Percentiles rank a stretch among this genome's conserved stretches.
Evolutionary conservation across 163 green algal genomes (phyloP).

Genomic region (Chloroidium sp.): DNA sequence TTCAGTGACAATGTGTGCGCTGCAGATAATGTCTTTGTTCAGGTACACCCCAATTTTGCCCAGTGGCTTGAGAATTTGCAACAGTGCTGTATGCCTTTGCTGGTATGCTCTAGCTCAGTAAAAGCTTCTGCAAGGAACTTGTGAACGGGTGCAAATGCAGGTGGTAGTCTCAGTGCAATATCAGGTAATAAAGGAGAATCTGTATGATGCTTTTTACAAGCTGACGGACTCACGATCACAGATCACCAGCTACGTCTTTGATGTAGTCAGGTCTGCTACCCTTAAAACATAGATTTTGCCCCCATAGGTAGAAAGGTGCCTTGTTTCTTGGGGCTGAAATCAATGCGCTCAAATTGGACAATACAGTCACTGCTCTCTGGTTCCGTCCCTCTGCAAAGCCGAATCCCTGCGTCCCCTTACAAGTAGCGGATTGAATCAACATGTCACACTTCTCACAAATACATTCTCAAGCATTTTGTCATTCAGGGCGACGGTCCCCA

Average conservation of each 20-base stretch:
- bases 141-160: constrained; percentile 33
- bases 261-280: constrained; percentile 59
- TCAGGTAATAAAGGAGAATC: constrained; percentile 44
- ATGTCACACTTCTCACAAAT: no score
- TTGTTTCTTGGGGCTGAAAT: no score
- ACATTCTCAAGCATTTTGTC: no score
- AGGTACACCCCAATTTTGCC: background rate
- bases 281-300: constrained; percentile 29
- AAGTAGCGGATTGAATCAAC: no score
- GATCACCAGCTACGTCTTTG: constrained; percentile 72
- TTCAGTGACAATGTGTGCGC: background rate
- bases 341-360: no score
- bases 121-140: constrained; percentile 45
- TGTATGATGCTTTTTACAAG: constrained; percentile 84
- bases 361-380: no score
- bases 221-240: constrained; percentile 78
- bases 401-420: no score
- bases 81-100: background rate
- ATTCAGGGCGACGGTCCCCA: constrained; percentile 51
- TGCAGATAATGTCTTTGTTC: background rate
- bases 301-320: no score
- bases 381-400: no score
- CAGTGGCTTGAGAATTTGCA: no score
- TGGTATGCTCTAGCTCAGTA: no score
- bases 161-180: constrained; percentile 85